Base-by-base conservation (phyloP, 306 rosid genomes). In the Urtica urens region DNA sequence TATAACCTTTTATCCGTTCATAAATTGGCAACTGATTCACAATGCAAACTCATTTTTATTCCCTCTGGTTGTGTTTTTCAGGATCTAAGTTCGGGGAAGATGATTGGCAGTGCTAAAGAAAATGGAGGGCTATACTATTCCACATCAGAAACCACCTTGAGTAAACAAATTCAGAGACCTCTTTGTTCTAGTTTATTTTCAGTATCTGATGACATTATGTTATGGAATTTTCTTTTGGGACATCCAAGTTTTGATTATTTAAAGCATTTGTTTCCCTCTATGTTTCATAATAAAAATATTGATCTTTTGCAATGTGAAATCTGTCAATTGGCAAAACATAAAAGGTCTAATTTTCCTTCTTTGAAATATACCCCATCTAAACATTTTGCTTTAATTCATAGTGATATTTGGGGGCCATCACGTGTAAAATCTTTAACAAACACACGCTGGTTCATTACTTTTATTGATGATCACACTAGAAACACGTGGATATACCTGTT, bases 261-360 rank as follows among this genome's bases (percentile, higher is more conserved):
- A 6, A 41, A 14, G 10, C 19, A 14, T 15, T 41, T 41, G 19
- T 41, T 41, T 41, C 23, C 47, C 4, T 41, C 47, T 41, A 4
- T 41, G 5, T 15, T 41, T 41, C 5, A n/a, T 10, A 41, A 41
- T 41, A 41, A 41, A 41, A n/a, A 41, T 15, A n/a, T n/a, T n/a
- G n/a, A n/a, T n/a, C 20, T 41, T 10, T 41, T 15, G 16, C 21
- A 41, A 41, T 41, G 47, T 41, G 47, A 41, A 41, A n/a, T 41
- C 1, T 10, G 21, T 15, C 22, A 41, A 13, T 6, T 41, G 1
- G 8, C 47, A 1, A 41, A 41, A n/a, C 47, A 41, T 20, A 12
- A 6, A 4, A 6, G 21, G 9, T 15, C 21, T 12, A 15, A 0
- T 4, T 41, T 6, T 41, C 22, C 47, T 11, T 15, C 11, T 6